Percentiles rank a stretch among this genome's conserved stretches.
These are phyloP conservation scores for Petrea volubilis DNA, from an alignment of 257 asterid genomes.

Conservation along the genomic window DNA sequence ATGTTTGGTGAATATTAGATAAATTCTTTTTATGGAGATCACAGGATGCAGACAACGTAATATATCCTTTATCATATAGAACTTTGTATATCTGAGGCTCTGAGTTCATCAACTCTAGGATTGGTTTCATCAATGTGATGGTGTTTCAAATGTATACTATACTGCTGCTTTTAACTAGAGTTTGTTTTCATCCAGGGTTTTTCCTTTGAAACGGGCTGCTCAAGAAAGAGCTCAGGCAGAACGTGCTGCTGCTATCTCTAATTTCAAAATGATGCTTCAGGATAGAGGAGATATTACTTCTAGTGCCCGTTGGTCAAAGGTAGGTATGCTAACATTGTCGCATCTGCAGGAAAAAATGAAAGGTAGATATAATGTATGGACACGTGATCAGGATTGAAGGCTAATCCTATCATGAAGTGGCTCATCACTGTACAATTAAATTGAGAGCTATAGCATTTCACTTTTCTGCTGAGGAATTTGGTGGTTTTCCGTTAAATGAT, in stretches of 20 bases:
- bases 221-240: conserved; percentile 79
- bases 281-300: conserved; percentile 69
- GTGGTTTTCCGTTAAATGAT: too few relatives aligned
- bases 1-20: neutral
- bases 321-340: conserved; percentile 26
- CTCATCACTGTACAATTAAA: too few relatives aligned
- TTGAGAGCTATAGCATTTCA: too few relatives aligned
- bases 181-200: conserved; percentile 55
- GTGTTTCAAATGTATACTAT: neutral
- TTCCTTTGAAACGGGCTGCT: conserved; percentile 69
- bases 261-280: conserved; percentile 80
- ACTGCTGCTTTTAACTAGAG: conserved; percentile 21
- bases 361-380: neutral
- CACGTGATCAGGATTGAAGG: too few relatives aligned
- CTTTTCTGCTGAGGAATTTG: too few relatives aligned
- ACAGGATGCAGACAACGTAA: neutral
- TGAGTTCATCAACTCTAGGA: conserved; percentile 15
- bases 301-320: conserved; percentile 95
- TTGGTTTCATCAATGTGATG: conserved; percentile 9
- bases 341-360: neutral
- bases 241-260: conserved; percentile 66
- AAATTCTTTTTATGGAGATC: neutral
- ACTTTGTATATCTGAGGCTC: neutral
- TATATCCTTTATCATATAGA: neutral
- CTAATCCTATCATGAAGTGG: too few relatives aligned